Percentiles rank a stretch among this genome's conserved stretches.
These are phyloP conservation scores for Dendryphion nanum DNA, from an alignment of 2,329 filamentous ascomycete species.

Conservation along the genomic window DNA sequence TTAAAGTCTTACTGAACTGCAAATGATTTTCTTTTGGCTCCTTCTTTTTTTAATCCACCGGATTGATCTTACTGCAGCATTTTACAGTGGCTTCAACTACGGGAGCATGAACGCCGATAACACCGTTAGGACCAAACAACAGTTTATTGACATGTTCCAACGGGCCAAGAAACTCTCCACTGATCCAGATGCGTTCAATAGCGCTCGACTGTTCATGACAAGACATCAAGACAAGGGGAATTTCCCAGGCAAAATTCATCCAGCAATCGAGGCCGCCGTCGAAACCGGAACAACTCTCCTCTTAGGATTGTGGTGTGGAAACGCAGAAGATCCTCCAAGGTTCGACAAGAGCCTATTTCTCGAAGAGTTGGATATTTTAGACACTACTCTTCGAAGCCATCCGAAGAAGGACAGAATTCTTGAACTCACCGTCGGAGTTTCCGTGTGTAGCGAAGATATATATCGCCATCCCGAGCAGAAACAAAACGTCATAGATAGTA, in stretches of 20 bases:
- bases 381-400: slow-evolving; percentile 28
- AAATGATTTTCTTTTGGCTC: too few species aligned
- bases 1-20: too few species aligned
- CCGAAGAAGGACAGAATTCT: slow-evolving; percentile 56
- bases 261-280: slow-evolving; percentile 35
- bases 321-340: too few species aligned
- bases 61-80: slow-evolving; percentile 7
- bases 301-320: slow-evolving; percentile 35
- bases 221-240: slow-evolving; percentile 46
- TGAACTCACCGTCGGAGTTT: slow-evolving; percentile 34
- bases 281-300: slow-evolving; percentile 31
- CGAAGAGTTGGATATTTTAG: slow-evolving; percentile 28
- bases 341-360: slow-evolving; percentile 18
- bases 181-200: slow-evolving; percentile 58
- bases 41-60: too few species aligned
- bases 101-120: slow-evolving; percentile 14
- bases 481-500: too few species aligned
- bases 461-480: too few species aligned
- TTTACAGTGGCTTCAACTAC: slow-evolving; percentile 29
- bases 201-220: slow-evolving; percentile 69
- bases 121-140: slow-evolving; percentile 18
- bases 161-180: slow-evolving; percentile 18
- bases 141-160: slow-evolving; percentile 24
- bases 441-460: slow-evolving; percentile 45
- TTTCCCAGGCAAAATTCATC: slow-evolving; percentile 61